Base-by-base conservation (phyloP, 2,329 filamentous ascomycete species). In the Colletotrichum orchidophilum region DNA sequence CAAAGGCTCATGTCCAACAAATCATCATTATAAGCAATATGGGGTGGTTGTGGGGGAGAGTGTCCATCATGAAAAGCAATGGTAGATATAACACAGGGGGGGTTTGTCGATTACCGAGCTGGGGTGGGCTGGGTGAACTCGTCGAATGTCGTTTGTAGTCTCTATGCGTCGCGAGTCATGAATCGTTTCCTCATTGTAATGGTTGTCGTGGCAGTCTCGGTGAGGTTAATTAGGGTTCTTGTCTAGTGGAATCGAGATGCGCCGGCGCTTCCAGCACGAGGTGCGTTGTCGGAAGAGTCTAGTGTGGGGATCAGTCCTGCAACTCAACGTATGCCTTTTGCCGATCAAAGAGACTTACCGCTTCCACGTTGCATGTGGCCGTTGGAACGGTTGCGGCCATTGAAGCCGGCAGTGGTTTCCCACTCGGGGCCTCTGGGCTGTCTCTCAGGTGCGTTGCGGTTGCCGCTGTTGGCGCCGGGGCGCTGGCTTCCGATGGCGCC, bases 401-500 rank as follows among this genome's bases (percentile, higher is more conserved):
- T 83, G 75, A 91, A 92, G 1, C 88, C 88, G 61, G 78, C 78
- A 33, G 81, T 82, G 54, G 81, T 82, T 77, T 90, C 88, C 89
- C 90, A 91, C 76, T 89, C 88, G 1, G 90, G 90, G 29, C 88
- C 89, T 29, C 89, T 85, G n/a, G 90, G 90, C 80, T 92, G 90
- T 70, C 90, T 84, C 75, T 92, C 90, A 3, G 89, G 88, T 11
- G 85, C 85, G 29, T 82, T 84, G 63, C 83, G 81, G 66, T 76
- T 80, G 63, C 77, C 83, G 61, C 78, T 77, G 70, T 83, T 86
- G 15, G 87, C 83, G 15, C 85, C 81, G 8, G 89, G 89, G 55
- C 90, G 85, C 78, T 92, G 90, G 80, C 90, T 92, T 63, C 90
- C 90, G 63, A 92, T 92, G 12, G 90, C 88, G 5, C 90, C 90